Conservation (phyloP, 805 yeast genomes). For the Candida hungchunana region DNA sequence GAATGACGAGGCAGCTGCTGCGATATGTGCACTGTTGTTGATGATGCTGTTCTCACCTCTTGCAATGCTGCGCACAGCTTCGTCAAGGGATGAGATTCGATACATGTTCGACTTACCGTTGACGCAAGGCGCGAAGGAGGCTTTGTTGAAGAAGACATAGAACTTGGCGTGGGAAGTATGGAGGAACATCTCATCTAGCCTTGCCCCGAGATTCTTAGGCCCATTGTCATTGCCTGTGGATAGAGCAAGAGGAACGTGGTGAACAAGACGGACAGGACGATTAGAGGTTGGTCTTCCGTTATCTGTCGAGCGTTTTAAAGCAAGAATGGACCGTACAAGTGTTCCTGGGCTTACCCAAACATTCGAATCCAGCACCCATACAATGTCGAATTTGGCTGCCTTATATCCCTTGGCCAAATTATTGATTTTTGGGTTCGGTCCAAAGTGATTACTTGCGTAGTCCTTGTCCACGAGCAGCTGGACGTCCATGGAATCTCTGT, state of each 20-base stretch:
- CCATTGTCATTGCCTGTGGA: conserved; percentile 26
- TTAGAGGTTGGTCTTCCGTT: conserved; percentile 38
- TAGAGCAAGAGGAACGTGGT: conserved; percentile 73
- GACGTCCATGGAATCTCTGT: conserved; percentile 51
- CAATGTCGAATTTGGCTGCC: conserved; percentile 61
- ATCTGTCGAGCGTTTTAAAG: conserved; percentile 45
- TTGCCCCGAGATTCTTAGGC: conserved; percentile 45
- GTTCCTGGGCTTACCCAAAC: conserved; percentile 72
- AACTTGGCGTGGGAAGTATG: conserved; percentile 83
- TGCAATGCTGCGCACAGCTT: conserved; percentile 44
- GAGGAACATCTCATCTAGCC: conserved; percentile 80
- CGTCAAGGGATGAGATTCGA: conserved; percentile 59
- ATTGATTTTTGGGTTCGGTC: conserved; percentile 88
- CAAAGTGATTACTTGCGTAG: conserved; percentile 44
- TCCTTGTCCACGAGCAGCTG: conserved; percentile 50
- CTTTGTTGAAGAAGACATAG: conserved; percentile 70
- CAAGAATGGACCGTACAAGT: conserved; percentile 56
- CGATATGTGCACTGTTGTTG: conserved; percentile 33
- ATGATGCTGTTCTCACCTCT: conserved; percentile 26
- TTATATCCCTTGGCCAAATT: conserved; percentile 78
- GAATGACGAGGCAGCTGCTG: conserved; percentile 30
- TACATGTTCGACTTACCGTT: conserved; percentile 86
- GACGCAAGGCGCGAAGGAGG: conserved; percentile 81
- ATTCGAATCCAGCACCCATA: conserved; percentile 86
- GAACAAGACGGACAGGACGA: conserved; percentile 61